Evolutionary conservation across 768 basidiomycete genomes (phyloP), one percentile per base, ranked within the genome.

Genomic region (Coprinopsis marcescibilis): DNA sequence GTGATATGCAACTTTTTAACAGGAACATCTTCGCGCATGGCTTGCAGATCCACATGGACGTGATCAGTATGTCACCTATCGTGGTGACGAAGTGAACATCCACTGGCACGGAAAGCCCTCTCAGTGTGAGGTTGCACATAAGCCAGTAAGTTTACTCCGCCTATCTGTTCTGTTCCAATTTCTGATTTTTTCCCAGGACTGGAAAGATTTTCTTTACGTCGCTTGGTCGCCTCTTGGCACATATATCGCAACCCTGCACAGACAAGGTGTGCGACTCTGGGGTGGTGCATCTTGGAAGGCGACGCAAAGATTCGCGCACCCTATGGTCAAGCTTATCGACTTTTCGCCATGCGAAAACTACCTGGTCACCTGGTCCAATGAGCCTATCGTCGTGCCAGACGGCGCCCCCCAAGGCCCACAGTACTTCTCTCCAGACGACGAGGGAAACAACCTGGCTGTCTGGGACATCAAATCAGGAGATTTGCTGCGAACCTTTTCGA

Each of bases 11-110:
- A n/a, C n/a, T n/a, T n/a, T n/a, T n/a, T n/a, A n/a, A n/a, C 40
- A 97, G 92, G 96, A 97, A 63, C 94, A 99, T 69, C 77, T 97
- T 51, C 81, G 90, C 38, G 87, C 89, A 43, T 99, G 95, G 94
- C 77, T 98, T 44, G 89, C 83, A 20, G 96, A 99, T 66, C 73
- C 81, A 19, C 83, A 85, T 64, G 92, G 93, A 27, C 85, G 95
- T 51, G 96, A 99, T 64, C 96, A 99, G 62, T 92, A 92, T 70
- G 84, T 90, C 47, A 93, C 90, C 30, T 93, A 95, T 64, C 82
- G 90, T 30, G 90, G 89, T 38, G 89, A 94, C 57, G 88, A 94
- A 53, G 89, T 94, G 43, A 76, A 84, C 54, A 82, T 99, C 56
- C 74, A 81, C 58, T 99, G 93, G 94, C 90, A 93, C 57, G 89